phyloP scores from a whole-genome alignment of 345 rosid genomes.

The Eucalyptus virginea region DNA sequence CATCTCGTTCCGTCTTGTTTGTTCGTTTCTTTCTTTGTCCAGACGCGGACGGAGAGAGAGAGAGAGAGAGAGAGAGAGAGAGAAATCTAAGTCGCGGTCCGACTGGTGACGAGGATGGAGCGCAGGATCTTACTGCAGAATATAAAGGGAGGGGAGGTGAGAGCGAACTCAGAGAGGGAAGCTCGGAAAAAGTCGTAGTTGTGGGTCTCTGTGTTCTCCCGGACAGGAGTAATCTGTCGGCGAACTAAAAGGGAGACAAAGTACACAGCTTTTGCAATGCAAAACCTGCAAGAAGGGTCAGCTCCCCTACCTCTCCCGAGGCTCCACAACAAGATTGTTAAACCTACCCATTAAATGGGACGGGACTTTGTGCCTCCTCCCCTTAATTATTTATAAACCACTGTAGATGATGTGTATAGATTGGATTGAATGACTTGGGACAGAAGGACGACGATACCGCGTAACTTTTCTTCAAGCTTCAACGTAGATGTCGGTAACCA shows the following conservation, averaged over 20 bases:
- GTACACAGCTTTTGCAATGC: background rate
- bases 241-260: background rate
- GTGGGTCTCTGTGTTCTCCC: background rate
- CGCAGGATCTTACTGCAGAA: background rate
- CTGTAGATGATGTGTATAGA: background rate
- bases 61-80: background rate
- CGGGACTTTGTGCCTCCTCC: background rate
- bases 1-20: background rate
- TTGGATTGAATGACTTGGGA: background rate
- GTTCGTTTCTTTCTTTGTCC: background rate
- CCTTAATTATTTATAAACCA: background rate
- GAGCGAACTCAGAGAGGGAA: background rate
- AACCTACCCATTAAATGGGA: background rate
- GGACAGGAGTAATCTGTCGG: background rate
- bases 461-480: background rate
- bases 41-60: background rate
- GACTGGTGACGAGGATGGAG: background rate
- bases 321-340: background rate
- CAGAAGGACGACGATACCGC: background rate
- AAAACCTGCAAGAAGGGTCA: background rate
- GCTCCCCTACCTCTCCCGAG: background rate
- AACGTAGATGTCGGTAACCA: background rate
- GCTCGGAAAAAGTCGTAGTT: background rate
- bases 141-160: background rate
- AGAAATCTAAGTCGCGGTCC: background rate